These are phyloP conservation scores for Dentipellis sp. DNA, from an alignment of 768 basidiomycete species.

Conservation along the genomic window DNA sequence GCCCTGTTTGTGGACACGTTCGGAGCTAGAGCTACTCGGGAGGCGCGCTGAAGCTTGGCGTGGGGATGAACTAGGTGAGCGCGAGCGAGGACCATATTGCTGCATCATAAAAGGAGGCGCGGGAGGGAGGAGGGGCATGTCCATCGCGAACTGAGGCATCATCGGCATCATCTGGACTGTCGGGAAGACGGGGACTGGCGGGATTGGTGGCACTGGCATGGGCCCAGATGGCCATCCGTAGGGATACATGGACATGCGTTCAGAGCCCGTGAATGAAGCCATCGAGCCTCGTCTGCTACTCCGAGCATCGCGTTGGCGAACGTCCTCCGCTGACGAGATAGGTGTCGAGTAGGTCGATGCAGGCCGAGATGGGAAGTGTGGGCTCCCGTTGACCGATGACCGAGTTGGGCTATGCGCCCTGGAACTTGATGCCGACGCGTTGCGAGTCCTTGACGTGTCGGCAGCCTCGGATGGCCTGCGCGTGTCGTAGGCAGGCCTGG, in stretches of 20 bases:
- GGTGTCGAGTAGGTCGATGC: constrained; percentile 3
- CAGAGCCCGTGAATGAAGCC: constrained; percentile 6
- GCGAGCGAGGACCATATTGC: constrained; percentile 3
- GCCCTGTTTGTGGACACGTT: constrained; percentile 3
- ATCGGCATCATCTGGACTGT: constrained; percentile 9
- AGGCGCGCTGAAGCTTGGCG: not conserved
- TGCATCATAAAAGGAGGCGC: constrained; percentile 16
- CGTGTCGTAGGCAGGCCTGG: constrained; percentile 11
- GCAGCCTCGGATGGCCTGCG: constrained; percentile 4
- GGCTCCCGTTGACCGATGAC: constrained; percentile 4
- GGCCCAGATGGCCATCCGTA: constrained; percentile 5
- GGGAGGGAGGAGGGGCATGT: constrained; percentile 16
- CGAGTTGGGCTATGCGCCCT: constrained; percentile 2
- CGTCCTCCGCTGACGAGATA: constrained; percentile 10
- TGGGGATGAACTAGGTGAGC: constrained; percentile 5
- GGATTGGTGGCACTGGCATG: constrained; percentile 1
- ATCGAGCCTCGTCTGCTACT: constrained; percentile 8
- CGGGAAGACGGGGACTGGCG: constrained; percentile 1
- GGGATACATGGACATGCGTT: not conserved
- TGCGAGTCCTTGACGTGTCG: not conserved
- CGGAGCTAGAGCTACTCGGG: constrained; percentile 7
- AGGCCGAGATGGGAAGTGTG: constrained; percentile 2
- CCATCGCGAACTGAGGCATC: constrained; percentile 11
- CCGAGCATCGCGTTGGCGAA: not conserved
- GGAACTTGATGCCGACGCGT: constrained; percentile 7